These are phyloP conservation scores for Psidium guajava DNA, from an alignment of 345 rosid species.

Conservation along the genomic window DNA sequence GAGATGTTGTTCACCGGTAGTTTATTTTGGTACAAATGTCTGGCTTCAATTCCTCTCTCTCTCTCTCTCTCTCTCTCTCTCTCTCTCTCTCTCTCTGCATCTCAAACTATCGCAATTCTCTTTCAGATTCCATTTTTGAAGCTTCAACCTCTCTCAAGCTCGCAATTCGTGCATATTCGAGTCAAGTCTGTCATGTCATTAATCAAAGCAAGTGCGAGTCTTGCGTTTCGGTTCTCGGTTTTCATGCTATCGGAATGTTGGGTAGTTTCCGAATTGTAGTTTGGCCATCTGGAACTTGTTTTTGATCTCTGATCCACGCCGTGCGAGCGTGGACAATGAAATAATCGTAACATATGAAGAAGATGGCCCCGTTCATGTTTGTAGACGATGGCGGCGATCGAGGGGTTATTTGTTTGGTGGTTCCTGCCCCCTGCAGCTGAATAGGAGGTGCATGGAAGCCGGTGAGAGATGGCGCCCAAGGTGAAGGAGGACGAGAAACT, in stretches of 20 bases:
- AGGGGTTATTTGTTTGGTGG: background rate
- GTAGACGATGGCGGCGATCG: background rate
- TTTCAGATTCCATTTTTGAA: background rate
- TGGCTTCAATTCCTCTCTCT: background rate
- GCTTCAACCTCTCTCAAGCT: background rate
- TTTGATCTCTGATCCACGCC: no score
- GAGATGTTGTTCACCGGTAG: background rate
- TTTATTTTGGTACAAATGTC: background rate
- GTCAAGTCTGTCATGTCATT: background rate
- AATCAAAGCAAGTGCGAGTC: accelerated
- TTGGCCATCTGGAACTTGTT: background rate
- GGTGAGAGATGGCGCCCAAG: slow-evolving; percentile 32
- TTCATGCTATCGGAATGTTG: background rate
- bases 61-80: background rate
- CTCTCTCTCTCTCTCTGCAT: background rate
- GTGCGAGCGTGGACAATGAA: background rate
- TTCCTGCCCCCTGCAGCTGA: background rate
- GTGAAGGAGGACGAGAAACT: slow-evolving; percentile 58
- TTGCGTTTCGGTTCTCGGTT: background rate
- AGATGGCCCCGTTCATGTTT: background rate
- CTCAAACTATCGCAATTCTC: background rate
- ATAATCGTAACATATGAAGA: background rate
- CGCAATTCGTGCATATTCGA: background rate
- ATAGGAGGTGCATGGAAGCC: background rate
- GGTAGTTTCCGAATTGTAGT: background rate